Conservation (phyloP, 2,329 filamentous ascomycete genomes). For the Hypoxylon sp. region DNA sequence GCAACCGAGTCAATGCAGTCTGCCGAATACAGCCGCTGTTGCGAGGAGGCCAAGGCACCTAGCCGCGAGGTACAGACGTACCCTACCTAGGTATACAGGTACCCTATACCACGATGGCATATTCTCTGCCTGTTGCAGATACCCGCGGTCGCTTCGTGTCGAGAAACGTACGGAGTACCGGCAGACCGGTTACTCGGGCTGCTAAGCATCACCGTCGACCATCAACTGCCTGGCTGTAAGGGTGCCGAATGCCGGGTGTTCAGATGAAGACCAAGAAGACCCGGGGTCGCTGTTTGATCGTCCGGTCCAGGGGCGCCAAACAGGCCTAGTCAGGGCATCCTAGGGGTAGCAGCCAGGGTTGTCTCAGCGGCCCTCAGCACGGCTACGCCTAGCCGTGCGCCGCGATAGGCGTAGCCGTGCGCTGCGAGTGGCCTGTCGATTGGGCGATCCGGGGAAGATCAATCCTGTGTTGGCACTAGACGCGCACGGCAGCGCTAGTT, state of each 20-base stretch:
- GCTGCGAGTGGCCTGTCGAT: conserved; percentile 13
- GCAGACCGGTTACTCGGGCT: too few relatives aligned
- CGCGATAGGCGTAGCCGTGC: too few relatives aligned
- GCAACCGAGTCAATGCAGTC: not conserved
- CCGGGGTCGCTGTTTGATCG: conserved; percentile 38
- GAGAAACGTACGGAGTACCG: conserved; percentile 11
- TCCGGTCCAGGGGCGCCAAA: conserved; percentile 18
- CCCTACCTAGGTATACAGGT: too few relatives aligned
- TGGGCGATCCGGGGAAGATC: conserved; percentile 29
- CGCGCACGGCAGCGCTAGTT: conserved; percentile 31
- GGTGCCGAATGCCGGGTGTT: not conserved
- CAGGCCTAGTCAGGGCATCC: conserved; percentile 17
- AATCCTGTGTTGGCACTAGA: conserved; percentile 27
- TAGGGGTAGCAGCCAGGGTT: not conserved
- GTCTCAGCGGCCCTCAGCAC: too few relatives aligned
- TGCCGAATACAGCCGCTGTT: not conserved
- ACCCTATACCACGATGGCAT: too few relatives aligned
- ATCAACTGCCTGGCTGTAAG: conserved; percentile 15
- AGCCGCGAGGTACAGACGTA: too few relatives aligned
- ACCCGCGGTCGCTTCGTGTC: conserved; percentile 21
- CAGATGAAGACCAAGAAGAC: conserved; percentile 22
- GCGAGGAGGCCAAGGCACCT: conserved; percentile 1
- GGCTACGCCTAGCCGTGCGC: too few relatives aligned
- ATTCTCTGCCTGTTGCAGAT: conserved; percentile 12
- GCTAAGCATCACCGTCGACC: too few relatives aligned